phyloP scores from a whole-genome alignment of 495 filamentous ascomycete species.

The Astrothelium subdiscretum region DNA sequence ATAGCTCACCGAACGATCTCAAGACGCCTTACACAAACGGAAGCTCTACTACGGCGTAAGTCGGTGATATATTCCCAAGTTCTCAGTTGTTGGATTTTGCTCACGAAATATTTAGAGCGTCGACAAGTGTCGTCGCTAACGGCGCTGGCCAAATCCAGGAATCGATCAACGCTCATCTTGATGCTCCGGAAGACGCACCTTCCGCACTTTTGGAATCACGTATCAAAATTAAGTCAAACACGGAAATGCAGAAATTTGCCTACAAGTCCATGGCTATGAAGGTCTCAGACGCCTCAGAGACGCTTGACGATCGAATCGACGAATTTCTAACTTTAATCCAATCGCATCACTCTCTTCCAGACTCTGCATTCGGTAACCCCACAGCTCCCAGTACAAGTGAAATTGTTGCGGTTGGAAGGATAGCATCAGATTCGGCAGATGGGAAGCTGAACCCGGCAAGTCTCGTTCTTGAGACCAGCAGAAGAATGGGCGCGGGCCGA shows the following conservation, averaged over 20 bases:
- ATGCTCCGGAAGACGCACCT: constrained; percentile 42
- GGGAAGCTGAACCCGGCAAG: constrained; percentile 76
- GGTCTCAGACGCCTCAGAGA: constrained; percentile 78
- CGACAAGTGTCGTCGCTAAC: not conserved
- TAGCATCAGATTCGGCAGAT: constrained; percentile 72
- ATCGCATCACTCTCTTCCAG: constrained; percentile 61
- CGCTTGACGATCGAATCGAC: constrained; percentile 90
- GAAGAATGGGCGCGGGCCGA: constrained; percentile 69
- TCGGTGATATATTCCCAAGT: constrained; percentile 29
- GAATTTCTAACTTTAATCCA: constrained; percentile 64
- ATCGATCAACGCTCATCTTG: constrained; percentile 66
- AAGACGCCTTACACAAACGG: constrained; percentile 19
- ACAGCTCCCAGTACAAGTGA: constrained; percentile 72
- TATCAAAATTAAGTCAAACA: constrained; percentile 68
- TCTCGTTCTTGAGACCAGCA: constrained; percentile 74
- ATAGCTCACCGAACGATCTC: constrained; percentile 34
- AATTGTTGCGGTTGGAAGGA: constrained; percentile 80
- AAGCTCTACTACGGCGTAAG: constrained; percentile 15
- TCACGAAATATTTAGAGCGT: constrained; percentile 28
- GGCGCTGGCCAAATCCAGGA: constrained; percentile 65
- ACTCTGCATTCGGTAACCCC: constrained; percentile 78
- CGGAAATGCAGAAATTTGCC: constrained; percentile 76
- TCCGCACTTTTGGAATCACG: constrained; percentile 54
- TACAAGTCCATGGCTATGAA: constrained; percentile 96
- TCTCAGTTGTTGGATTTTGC: not conserved